Evolutionary conservation across 2,329 filamentous ascomycete genomes (phyloP).

Genomic region (Aspergillus sp.): DNA sequence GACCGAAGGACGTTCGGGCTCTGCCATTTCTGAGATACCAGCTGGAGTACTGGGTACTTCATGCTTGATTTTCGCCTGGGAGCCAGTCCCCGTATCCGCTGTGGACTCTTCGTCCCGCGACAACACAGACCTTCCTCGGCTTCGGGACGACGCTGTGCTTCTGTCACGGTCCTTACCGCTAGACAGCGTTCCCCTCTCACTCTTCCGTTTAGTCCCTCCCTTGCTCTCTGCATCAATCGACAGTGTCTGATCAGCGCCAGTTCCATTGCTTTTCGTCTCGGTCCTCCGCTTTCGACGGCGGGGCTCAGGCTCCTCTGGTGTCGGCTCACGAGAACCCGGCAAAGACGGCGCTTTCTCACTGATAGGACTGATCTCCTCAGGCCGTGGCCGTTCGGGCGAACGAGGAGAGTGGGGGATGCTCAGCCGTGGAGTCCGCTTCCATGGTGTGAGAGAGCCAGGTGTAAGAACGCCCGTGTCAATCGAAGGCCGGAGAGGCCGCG

Average conservation of each 20-base stretch:
- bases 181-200: constrained; percentile 28
- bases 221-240: constrained; percentile 21
- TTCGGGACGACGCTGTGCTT: constrained; percentile 39
- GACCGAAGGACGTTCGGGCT: constrained; percentile 31
- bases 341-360: constrained; percentile 46
- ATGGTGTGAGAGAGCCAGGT: constrained; percentile 43
- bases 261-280: constrained; percentile 25
- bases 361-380: constrained; percentile 49
- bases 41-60: constrained; percentile 40
- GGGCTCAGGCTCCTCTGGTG: constrained; percentile 26
- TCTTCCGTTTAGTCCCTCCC: constrained; percentile 23
- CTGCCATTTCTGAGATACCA: constrained; percentile 34
- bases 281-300: constrained; percentile 22
- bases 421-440: constrained; percentile 42
- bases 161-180: constrained; percentile 33
- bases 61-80: constrained; percentile 29
- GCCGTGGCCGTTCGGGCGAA: constrained; percentile 43
- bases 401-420: constrained; percentile 39
- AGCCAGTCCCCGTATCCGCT: constrained; percentile 18
- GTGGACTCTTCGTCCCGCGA: constrained; percentile 37
- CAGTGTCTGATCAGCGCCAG: constrained; percentile 23
- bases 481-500: constrained; percentile 35
- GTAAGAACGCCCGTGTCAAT: constrained; percentile 35
- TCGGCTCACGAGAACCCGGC: constrained; percentile 29
- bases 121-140: constrained; percentile 38